A percentile compares a stretch with the other conserved stretches of the same genome.
These are phyloP conservation scores for Neoboletus magnificus DNA, from an alignment of 768 basidiomycete species.

Conservation along the genomic window DNA sequence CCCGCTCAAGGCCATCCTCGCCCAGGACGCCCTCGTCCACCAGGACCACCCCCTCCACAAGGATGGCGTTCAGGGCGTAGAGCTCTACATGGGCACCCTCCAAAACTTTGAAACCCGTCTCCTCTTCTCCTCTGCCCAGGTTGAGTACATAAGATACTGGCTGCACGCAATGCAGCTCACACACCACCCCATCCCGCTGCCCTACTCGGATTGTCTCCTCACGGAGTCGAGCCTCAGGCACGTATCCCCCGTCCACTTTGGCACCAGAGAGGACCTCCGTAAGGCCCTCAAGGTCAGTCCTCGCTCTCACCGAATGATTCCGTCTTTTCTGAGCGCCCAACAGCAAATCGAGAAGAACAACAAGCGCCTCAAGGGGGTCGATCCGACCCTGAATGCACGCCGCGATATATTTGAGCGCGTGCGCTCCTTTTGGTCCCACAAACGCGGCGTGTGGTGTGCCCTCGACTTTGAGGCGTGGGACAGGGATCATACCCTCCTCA, in stretches of 20 bases:
- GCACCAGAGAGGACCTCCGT: conserved; percentile 51
- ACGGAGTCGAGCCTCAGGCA: conserved; percentile 54
- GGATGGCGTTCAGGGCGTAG: conserved; percentile 60
- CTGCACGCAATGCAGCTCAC: conserved; percentile 72
- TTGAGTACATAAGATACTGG: conserved; percentile 85
- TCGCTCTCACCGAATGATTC: not conserved
- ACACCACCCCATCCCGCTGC: conserved; percentile 60
- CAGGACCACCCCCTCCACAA: conserved; percentile 69
- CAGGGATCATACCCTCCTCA: conserved; percentile 63
- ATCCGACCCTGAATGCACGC: conserved; percentile 50
- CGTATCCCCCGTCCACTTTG: conserved; percentile 57
- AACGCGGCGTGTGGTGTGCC: conserved; percentile 69
- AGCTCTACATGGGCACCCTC: conserved; percentile 75
- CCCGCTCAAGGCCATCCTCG: conserved; percentile 68
- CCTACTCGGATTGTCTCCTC: conserved; percentile 75
- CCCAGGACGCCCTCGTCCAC: conserved; percentile 67
- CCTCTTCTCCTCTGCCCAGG: conserved; percentile 77
- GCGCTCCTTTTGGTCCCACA: conserved; percentile 58
- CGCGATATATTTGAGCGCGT: conserved; percentile 67
- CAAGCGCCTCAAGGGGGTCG: conserved; percentile 66
- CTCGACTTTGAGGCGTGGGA: conserved; percentile 88
- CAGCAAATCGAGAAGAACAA: conserved; percentile 80
- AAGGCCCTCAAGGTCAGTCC: conserved; percentile 54
- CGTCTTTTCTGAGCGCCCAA: not conserved
- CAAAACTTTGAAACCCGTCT: conserved; percentile 73